These are phyloP conservation scores for Thalassiosira exigua DNA, from an alignment of 352 stramenopile species.

Conservation along the genomic window DNA sequence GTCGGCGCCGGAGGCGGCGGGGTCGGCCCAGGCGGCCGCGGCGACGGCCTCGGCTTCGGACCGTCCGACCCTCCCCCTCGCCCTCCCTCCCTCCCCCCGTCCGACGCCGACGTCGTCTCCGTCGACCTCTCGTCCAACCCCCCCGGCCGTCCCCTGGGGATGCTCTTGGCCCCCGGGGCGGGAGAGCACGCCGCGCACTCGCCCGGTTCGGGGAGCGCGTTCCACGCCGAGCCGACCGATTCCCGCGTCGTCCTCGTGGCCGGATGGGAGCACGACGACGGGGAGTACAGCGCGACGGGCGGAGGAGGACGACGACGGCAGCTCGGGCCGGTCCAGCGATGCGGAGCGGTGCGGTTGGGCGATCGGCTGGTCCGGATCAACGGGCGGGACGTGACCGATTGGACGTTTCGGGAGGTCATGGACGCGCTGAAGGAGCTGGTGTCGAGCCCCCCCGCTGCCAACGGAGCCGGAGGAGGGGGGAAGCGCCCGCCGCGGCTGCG, in stretches of 20 bases:
- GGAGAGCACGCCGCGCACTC: neutral
- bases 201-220: neutral
- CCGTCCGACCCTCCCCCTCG: too few relatives aligned
- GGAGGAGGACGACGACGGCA: neutral
- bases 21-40: too few relatives aligned
- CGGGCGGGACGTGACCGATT: conserved; percentile 35
- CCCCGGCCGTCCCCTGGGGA: conserved; percentile 35
- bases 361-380: conserved; percentile 57
- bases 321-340: conserved; percentile 49
- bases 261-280: conserved; percentile 38
- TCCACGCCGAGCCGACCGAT: neutral
- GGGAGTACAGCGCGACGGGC: neutral
- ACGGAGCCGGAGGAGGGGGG: neutral
- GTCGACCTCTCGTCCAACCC: conserved; percentile 47
- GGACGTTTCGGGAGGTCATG: conserved; percentile 58
- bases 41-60: too few relatives aligned
- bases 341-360: conserved; percentile 46
- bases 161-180: conserved; percentile 46
- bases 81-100: neutral
- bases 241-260: conserved; percentile 44
- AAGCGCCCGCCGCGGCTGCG: conserved; percentile 23
- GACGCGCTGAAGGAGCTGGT: conserved; percentile 38
- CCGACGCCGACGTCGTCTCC: conserved; percentile 30
- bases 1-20: too few relatives aligned
- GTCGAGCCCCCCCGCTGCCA: neutral